Conservation (phyloP, 2,329 filamentous ascomycete species). For the Colletotrichum endophyticum region DNA sequence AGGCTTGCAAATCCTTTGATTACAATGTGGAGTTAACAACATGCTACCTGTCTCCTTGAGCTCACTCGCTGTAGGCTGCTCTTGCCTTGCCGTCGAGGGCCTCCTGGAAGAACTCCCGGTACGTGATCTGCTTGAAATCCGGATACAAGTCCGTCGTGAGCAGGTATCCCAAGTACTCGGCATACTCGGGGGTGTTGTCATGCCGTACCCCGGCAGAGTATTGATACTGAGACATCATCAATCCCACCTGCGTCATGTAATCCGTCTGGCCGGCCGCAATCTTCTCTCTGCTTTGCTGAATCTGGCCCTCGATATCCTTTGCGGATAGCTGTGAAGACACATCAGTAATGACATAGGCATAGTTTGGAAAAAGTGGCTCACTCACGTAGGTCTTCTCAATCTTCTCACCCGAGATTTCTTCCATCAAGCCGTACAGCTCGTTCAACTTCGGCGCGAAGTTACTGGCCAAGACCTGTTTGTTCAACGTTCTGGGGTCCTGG, state of each 20-base stretch:
- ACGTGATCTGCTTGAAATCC: conserved; percentile 28
- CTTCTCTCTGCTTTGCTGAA: not conserved
- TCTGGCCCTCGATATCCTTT: not conserved
- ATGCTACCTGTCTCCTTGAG: not conserved
- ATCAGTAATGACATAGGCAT: rapidly evolving
- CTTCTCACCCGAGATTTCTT: conserved; percentile 53
- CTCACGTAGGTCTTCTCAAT: conserved; percentile 35
- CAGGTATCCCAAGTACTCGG: conserved; percentile 59
- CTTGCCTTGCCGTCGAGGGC: not conserved
- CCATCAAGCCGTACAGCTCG: conserved; percentile 48
- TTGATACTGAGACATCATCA: conserved; percentile 41
- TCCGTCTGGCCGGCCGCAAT: not conserved
- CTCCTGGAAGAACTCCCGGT: not conserved
- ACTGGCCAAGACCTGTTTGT: conserved; percentile 54
- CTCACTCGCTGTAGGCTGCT: not conserved
- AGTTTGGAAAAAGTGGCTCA: rapidly evolving
- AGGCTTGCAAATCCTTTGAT: not conserved
- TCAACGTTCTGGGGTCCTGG: conserved; percentile 55
- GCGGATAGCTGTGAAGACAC: not conserved
- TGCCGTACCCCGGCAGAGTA: conserved; percentile 51
- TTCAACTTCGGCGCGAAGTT: conserved; percentile 49
- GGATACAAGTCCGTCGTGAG: conserved; percentile 58
- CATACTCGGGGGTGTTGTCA: conserved; percentile 58
- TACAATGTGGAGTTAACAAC: not conserved
- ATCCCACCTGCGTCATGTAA: no score